These are phyloP conservation scores for Chrysoporthe deuterocubensis DNA, from an alignment of 2,329 filamentous ascomycete genomes.

Conservation along the genomic window DNA sequence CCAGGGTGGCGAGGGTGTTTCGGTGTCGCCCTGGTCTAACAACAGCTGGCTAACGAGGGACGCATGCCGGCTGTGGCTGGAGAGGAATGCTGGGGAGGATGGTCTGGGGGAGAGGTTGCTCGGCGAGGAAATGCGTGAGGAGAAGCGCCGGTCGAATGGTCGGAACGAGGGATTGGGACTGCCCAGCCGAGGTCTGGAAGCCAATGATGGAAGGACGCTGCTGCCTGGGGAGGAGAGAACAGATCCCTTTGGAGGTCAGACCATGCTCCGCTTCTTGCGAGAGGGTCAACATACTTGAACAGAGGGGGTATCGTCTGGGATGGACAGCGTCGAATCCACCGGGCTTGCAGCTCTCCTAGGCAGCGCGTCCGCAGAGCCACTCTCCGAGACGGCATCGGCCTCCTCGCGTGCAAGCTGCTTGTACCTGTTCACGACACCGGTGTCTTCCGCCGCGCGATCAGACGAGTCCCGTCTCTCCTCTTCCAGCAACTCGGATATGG, in stretches of 20 bases:
- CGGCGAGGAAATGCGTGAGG: slow-evolving; percentile 77
- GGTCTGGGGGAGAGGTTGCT: slow-evolving; percentile 65
- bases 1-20: slow-evolving; percentile 83
- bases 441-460: slow-evolving; percentile 34
- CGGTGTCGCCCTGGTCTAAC: slow-evolving; percentile 65
- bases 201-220: slow-evolving; percentile 71
- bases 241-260: slow-evolving; percentile 53
- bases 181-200: slow-evolving; percentile 65
- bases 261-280: slow-evolving; percentile 5
- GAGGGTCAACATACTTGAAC: slow-evolving; percentile 61
- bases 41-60: slow-evolving; percentile 75
- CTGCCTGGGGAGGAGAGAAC: slow-evolving; percentile 71
- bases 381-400: slow-evolving; percentile 53
- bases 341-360: slow-evolving; percentile 67
- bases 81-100: slow-evolving; percentile 76
- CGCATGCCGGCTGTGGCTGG: slow-evolving; percentile 77
- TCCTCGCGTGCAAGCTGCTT: slow-evolving; percentile 49
- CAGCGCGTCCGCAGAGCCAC: slow-evolving; percentile 54
- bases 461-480: slow-evolving; percentile 40
- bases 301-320: slow-evolving; percentile 83
- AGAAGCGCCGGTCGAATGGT: slow-evolving; percentile 93
- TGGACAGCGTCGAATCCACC: slow-evolving; percentile 69
- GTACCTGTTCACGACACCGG: slow-evolving; percentile 47
- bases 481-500: slow-evolving; percentile 42
- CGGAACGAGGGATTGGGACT: slow-evolving; percentile 83